A percentile compares a stretch with the other conserved stretches of the same genome.
Evolutionary conservation across 495 filamentous ascomycete species (phyloP).

Genomic region (Aspergillus baeticus): DNA sequence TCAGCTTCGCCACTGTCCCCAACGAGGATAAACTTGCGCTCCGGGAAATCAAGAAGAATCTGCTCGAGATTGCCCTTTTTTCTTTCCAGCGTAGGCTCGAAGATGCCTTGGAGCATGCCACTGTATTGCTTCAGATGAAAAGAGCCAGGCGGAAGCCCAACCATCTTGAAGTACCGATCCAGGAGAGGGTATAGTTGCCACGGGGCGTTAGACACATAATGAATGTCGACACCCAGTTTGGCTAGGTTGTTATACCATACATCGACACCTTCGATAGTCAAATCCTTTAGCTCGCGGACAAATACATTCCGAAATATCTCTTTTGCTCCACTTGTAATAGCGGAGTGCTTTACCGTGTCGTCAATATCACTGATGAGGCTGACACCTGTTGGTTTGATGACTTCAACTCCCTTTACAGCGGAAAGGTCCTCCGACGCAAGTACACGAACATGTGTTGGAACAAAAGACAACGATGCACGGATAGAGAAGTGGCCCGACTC

Average conservation of each 20-base stretch:
- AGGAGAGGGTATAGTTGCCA: slow-evolving; percentile 95
- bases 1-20: slow-evolving; percentile 97
- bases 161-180: slow-evolving; percentile 74
- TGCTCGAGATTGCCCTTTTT: slow-evolving; percentile 86
- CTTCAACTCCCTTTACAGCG: slow-evolving; percentile 66
- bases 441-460: slow-evolving; percentile 85
- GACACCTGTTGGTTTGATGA: slow-evolving; percentile 78
- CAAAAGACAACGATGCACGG: slow-evolving; percentile 77
- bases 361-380: slow-evolving; percentile 98
- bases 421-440: slow-evolving; percentile 85
- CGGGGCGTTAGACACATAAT: slow-evolving; percentile 93
- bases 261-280: slow-evolving; percentile 80
- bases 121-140: slow-evolving; percentile 94
- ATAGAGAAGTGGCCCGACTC: slow-evolving; percentile 82
- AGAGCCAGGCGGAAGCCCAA: slow-evolving; percentile 79
- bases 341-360: slow-evolving; percentile 96
- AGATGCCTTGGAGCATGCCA: slow-evolving; percentile 95
- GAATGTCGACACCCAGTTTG: slow-evolving; percentile 75
- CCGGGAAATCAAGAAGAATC: slow-evolving; percentile 85
- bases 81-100: slow-evolving; percentile 92
- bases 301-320: slow-evolving; percentile 98
- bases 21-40: slow-evolving; percentile 84
- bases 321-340: slow-evolving; percentile 76
- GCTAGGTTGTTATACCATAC: slow-evolving; percentile 84
- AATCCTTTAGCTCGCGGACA: slow-evolving; percentile 75